Evolutionary conservation across 129 eudicot species (phyloP).

Genomic region (Sambucus nigra): DNA sequence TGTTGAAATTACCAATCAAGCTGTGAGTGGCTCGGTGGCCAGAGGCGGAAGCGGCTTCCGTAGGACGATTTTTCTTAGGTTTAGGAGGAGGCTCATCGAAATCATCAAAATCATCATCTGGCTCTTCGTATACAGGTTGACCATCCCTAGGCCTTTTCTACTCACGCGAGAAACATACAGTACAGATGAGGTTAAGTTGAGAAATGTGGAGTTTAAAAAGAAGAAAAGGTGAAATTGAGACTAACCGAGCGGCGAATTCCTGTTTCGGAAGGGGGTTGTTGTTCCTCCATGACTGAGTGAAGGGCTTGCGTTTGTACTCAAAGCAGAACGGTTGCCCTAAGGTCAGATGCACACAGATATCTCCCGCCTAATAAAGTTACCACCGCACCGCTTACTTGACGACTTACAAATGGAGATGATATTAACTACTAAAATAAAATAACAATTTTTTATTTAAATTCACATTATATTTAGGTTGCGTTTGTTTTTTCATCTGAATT

Average conservation of each 20-base stretch:
- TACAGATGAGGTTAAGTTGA: constrained; percentile 2
- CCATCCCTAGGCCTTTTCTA: constrained; percentile 63
- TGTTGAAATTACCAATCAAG: constrained; percentile 43
- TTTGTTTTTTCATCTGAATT: too few relatives aligned
- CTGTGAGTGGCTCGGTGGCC: constrained; percentile 19
- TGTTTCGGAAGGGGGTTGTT: constrained; percentile 15
- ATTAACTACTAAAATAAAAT: too few relatives aligned
- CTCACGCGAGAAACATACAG: constrained; percentile 8
- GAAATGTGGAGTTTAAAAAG: not conserved
- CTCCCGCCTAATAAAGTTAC: not conserved
- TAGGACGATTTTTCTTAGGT: constrained; percentile 32
- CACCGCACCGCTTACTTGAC: too few relatives aligned
- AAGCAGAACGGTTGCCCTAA: too few relatives aligned
- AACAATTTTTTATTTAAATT: too few relatives aligned
- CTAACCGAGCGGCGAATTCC: constrained; percentile 62
- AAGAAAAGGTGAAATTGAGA: not conserved
- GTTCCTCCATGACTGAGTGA: too few relatives aligned
- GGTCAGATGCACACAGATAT: not conserved
- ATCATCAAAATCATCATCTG: constrained; percentile 53
- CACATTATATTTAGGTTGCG: too few relatives aligned
- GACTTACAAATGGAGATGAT: too few relatives aligned
- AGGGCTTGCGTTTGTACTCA: too few relatives aligned
- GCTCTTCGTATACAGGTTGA: constrained; percentile 26
- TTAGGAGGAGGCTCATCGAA: constrained; percentile 46
- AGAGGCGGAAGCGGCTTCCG: constrained; percentile 25